These are phyloP conservation scores for Saturnispora serradocipensis DNA, from an alignment of 805 yeast species.

Conservation along the genomic window DNA sequence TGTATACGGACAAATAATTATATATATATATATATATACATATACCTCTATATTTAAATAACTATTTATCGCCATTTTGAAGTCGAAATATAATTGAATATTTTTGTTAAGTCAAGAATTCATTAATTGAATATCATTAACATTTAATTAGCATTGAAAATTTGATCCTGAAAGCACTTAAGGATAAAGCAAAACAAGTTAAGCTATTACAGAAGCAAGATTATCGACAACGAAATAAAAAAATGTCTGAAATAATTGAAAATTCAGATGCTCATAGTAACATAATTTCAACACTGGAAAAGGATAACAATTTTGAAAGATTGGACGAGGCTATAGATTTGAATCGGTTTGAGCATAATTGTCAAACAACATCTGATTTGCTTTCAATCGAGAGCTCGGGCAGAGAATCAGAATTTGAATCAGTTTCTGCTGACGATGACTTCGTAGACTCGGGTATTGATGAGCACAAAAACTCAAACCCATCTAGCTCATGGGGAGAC, in stretches of 20 bases:
- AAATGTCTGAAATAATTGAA: background rate
- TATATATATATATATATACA: too few species aligned
- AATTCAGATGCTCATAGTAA: background rate
- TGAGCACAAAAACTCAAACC: constrained; percentile 1
- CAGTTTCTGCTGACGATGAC: background rate
- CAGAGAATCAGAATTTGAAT: background rate
- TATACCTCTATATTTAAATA: background rate
- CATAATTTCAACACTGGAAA: background rate
- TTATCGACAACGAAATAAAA: background rate
- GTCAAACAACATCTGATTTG: background rate
- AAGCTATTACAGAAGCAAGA: background rate
- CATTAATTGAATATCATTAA: background rate
- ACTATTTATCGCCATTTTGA: background rate
- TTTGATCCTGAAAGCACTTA: background rate
- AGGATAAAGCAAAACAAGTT: background rate
- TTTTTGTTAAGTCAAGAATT: background rate
- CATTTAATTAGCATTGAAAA: background rate
- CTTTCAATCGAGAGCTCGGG: background rate
- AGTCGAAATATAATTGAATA: background rate
- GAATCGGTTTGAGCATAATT: background rate
- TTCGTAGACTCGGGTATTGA: background rate
- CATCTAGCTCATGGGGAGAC: background rate
- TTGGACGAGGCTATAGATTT: background rate
- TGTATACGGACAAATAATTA: too few species aligned
- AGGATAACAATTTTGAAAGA: background rate